These are phyloP conservation scores for Colletotrichum zoysiae DNA, from an alignment of 2,329 filamentous ascomycete genomes.

Conservation along the genomic window DNA sequence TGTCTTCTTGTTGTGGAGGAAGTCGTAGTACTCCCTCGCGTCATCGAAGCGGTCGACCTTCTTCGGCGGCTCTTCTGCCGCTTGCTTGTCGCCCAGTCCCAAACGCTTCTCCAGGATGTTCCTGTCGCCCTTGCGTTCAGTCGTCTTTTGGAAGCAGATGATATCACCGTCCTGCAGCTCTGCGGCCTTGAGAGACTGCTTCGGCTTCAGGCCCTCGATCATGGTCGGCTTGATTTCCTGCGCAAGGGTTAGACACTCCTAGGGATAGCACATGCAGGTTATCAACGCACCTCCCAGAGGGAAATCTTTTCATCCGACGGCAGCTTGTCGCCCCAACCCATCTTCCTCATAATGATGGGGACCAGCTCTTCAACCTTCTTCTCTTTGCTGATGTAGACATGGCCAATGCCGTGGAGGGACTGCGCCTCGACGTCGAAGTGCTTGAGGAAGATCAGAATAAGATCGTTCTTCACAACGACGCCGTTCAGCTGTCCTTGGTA, in stretches of 20 bases:
- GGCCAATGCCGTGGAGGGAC: slow-evolving; percentile 79
- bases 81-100: slow-evolving; percentile 54
- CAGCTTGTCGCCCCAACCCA: slow-evolving; percentile 87
- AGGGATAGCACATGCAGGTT: neutral
- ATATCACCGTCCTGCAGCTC: slow-evolving; percentile 98
- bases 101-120: slow-evolving; percentile 55
- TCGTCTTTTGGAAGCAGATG: slow-evolving; percentile 86
- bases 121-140: slow-evolving; percentile 60
- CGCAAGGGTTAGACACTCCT: slow-evolving; percentile 42
- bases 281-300: slow-evolving; percentile 78
- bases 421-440: slow-evolving; percentile 87
- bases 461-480: slow-evolving; percentile 69
- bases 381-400: slow-evolving; percentile 88
- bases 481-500: slow-evolving; percentile 69
- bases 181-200: slow-evolving; percentile 87
- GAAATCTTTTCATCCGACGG: slow-evolving; percentile 70
- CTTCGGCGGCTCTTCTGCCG: slow-evolving; percentile 53
- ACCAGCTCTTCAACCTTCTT: slow-evolving; percentile 90
- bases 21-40: slow-evolving; percentile 91
- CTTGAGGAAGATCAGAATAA: slow-evolving; percentile 90
- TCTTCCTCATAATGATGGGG: slow-evolving; percentile 80
- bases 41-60: slow-evolving; percentile 72
- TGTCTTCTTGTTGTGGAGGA: slow-evolving; percentile 84
- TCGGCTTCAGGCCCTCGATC: slow-evolving; percentile 95
- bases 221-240: slow-evolving; percentile 96